phyloP scores from a whole-genome alignment of 1,139 yeast genomes.

The Nadsonia starkeyi-henricii region DNA sequence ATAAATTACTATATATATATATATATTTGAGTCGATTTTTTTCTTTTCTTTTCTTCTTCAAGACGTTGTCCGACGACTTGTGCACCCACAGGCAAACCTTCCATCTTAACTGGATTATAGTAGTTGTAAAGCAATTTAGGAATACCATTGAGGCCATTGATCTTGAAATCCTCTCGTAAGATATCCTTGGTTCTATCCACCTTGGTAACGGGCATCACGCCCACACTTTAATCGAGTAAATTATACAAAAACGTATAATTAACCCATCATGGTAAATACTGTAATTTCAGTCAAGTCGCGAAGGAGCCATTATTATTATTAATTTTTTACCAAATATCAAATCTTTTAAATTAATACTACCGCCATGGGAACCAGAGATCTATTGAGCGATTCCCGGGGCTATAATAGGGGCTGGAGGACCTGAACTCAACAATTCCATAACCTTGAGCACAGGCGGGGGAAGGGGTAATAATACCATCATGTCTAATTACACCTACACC shows the following conservation, averaged over 20 bases:
- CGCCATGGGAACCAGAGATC: conserved; percentile 24
- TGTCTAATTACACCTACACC: conserved; percentile 34
- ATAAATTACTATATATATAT: too few relatives aligned
- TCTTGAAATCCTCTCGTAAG: conserved; percentile 19
- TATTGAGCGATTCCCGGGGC: conserved; percentile 28
- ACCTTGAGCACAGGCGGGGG: conserved; percentile 53
- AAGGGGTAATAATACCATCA: conserved; percentile 34
- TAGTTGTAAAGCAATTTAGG: conserved; percentile 29
- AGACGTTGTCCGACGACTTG: conserved; percentile 46
- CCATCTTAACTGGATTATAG: conserved; percentile 42
- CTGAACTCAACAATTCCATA: conserved; percentile 49
- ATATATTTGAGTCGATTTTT: too few relatives aligned
- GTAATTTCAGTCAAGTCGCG: conserved; percentile 19
- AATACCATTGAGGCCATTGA: conserved; percentile 23
- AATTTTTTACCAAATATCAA: conserved; percentile 21
- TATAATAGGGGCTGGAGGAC: conserved; percentile 29
- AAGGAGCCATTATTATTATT: conserved; percentile 25
- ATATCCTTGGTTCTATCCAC: conserved; percentile 36
- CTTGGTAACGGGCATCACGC: conserved; percentile 44
- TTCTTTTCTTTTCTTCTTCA: conserved; percentile 56
- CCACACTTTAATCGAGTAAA: conserved; percentile 42
- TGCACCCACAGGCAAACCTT: conserved; percentile 53
- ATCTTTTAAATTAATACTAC: conserved; percentile 20
- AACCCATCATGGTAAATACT: conserved; percentile 24
- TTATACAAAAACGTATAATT: conserved; percentile 47